These are phyloP conservation scores for Gypsophila paniculata DNA, from an alignment of 179 eudicot genomes.

Conservation along the genomic window DNA sequence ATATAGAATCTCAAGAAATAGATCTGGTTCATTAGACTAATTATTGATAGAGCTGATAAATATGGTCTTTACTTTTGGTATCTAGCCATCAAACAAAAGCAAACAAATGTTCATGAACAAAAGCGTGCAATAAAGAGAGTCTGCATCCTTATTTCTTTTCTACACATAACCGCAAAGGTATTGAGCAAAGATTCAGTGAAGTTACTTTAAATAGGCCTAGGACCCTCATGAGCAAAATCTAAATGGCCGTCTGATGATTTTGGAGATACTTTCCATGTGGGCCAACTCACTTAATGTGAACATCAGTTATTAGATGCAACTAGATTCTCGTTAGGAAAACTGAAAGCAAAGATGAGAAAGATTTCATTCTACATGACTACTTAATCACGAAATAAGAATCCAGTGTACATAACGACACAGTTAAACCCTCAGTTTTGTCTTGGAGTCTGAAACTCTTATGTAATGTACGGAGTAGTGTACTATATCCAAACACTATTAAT, in stretches of 20 bases:
- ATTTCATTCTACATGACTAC: background rate
- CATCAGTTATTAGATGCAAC: background rate
- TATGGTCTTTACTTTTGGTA: slow-evolving; percentile 5
- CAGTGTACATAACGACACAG: background rate
- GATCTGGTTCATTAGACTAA: background rate
- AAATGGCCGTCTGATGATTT: background rate
- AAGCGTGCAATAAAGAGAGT: background rate
- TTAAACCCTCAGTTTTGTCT: background rate
- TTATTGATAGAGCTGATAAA: background rate
- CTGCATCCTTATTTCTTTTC: slow-evolving; percentile 7
- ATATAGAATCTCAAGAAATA: background rate
- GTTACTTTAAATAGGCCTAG: background rate
- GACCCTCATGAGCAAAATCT: background rate
- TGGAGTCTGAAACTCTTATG: background rate
- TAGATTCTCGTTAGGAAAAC: background rate
- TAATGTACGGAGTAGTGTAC: background rate
- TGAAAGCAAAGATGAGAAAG: background rate
- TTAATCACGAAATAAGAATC: background rate
- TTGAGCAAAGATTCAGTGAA: background rate
- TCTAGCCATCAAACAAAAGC: background rate
- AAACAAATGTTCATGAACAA: background rate
- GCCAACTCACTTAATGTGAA: slow-evolving; percentile 4
- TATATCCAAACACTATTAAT: background rate
- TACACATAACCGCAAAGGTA: background rate
- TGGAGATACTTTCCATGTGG: background rate